phyloP scores from a whole-genome alignment of 1,284 basidiomycete genomes.

The Ganoderma lingzhi region DNA sequence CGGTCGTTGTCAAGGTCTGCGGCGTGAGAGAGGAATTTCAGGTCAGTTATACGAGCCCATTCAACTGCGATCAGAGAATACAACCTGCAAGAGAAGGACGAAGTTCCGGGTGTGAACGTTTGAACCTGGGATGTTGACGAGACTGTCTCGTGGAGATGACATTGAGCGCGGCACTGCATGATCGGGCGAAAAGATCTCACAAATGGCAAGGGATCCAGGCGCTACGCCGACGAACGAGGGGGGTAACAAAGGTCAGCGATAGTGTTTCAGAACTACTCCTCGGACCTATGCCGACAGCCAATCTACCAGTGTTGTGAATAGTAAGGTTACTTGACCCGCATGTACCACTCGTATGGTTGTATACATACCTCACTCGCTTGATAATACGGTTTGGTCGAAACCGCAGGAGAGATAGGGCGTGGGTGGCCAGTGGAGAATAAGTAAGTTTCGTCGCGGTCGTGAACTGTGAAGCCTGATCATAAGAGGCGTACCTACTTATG shows the following conservation, averaged over 20 bases:
- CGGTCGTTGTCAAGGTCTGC: slow-evolving; percentile 6
- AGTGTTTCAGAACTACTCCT: neutral
- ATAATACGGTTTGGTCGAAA: neutral
- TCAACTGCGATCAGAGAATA: neutral
- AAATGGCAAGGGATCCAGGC: neutral
- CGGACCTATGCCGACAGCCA: neutral
- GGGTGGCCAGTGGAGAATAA: neutral
- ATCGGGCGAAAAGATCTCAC: neutral
- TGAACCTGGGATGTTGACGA: neutral
- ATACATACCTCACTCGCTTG: neutral
- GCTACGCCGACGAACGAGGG: neutral
- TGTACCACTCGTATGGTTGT: neutral
- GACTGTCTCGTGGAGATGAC: neutral
- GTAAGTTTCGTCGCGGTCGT: neutral
- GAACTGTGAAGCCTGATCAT: neutral
- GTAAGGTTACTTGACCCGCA: neutral
- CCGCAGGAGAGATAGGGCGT: neutral
- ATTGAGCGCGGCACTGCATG: neutral
- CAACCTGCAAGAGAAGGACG: neutral
- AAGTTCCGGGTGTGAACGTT: neutral
- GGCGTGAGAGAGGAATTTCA: neutral
- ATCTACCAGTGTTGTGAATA: neutral
- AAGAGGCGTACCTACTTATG: neutral
- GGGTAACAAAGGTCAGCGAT: neutral
- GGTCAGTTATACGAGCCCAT: neutral